Base-by-base conservation (phyloP, 805 yeast species). In the Groenewaldozyma tartarivorans region DNA sequence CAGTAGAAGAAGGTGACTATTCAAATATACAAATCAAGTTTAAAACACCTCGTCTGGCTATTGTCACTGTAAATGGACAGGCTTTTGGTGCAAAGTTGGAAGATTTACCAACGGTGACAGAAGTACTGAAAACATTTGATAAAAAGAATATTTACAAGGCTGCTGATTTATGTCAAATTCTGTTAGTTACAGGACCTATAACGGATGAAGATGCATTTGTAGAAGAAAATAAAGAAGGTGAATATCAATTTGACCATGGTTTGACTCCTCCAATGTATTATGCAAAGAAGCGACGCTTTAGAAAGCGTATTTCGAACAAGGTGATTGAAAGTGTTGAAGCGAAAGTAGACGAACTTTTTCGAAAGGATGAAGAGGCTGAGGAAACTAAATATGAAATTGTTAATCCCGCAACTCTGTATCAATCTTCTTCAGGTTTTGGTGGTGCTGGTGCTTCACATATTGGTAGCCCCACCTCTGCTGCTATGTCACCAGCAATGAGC, bases 61-160 rank as follows among this genome's bases (percentile, higher is more conserved):
- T 85, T 17, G 75, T 90, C 2, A 70, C 72, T 18, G 71, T 92
- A n/a, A 74, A 77, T 45, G 80, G 77, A 34, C 70, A 75, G 11
- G 58, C 77, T 46, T 90, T 83, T 58, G 86, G 84, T 4, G 96
- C 94, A 0, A 77, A 85, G 47, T 63, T 92, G 27, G 75, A 92
- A n/a, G 90, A 88, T 52, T 64, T 92, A 47, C 98, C 98, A 0
- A 84, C 95, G 0, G 62, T 88, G 3, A 73, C 84, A 6, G 98
- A 92, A 57, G 75, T 83, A 4, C 85, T 81, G 58, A 92, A 92
- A 61, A 79, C 95, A 4, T 74, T 88, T 19, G 98, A 92, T 58
- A 74, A 77, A 53, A 90, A 90, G 58, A 92, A 86, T 55, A 73
- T 92, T 20, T 80, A 81, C 64, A 92, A 92, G 55, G 77, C 94